Percentiles rank a stretch among this genome's conserved stretches.
These are phyloP conservation scores for Metarhizium brunneum DNA, from an alignment of 2,329 filamentous ascomycete species.

Conservation along the genomic window DNA sequence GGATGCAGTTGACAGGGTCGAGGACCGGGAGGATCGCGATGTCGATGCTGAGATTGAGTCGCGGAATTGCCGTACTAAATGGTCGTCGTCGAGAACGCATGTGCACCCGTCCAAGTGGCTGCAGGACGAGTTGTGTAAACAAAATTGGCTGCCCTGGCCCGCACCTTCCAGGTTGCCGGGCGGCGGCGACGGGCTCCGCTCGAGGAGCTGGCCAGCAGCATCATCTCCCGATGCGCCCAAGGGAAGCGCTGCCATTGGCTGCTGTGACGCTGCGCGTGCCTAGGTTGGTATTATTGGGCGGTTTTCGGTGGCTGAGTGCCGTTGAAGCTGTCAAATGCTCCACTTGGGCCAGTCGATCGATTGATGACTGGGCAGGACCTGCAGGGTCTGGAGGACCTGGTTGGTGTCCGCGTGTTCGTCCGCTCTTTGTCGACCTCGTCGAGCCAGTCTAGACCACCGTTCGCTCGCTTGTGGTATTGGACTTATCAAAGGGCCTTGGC, in stretches of 20 bases:
- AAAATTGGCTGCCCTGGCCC: conserved; percentile 32
- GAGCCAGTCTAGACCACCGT: too few species aligned
- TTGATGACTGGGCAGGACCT: neutral
- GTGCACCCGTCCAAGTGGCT: conserved; percentile 10
- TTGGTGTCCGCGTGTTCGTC: too few species aligned
- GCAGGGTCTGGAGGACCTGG: too few species aligned
- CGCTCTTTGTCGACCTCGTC: too few species aligned
- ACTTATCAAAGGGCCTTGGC: too few species aligned
- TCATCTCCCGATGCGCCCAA: conserved; percentile 1
- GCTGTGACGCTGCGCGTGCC: neutral
- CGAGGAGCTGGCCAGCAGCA: conserved; percentile 1
- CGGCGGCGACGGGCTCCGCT: conserved; percentile 17
- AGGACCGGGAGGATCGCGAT: conserved; percentile 6
- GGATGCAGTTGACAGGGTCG: neutral
- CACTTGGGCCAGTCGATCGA: neutral
- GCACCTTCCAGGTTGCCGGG: conserved; percentile 27
- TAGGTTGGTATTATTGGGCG: neutral
- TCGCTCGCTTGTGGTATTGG: too few species aligned
- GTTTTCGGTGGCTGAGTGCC: neutral
- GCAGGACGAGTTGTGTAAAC: conserved; percentile 26
- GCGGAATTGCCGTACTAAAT: conserved; percentile 15
- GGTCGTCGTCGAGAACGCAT: conserved; percentile 16
- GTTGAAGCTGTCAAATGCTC: neutral
- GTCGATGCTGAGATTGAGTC: conserved; percentile 16
- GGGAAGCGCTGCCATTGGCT: conserved; percentile 8